A percentile compares a stretch with the other conserved stretches of the same genome.
phyloP scores from a whole-genome alignment of 2,329 filamentous ascomycete species.

The Blumeriella jaapii region DNA sequence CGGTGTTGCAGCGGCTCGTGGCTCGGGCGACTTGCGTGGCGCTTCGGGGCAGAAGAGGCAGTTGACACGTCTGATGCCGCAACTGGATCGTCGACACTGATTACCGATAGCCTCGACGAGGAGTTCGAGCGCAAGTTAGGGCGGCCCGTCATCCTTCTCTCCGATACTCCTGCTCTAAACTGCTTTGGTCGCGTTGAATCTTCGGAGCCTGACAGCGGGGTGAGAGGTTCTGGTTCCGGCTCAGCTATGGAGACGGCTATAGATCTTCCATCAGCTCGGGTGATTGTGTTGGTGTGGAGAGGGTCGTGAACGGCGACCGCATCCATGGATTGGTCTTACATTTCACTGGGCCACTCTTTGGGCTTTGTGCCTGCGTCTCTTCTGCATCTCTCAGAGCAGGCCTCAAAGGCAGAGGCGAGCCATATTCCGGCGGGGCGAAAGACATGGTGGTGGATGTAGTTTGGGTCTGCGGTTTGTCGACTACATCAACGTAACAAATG shows the following conservation, averaged over 20 bases:
- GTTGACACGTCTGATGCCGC: constrained; percentile 8
- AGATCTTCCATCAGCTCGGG: constrained; percentile 4
- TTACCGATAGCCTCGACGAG: constrained; percentile 17
- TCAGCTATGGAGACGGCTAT: constrained; percentile 26
- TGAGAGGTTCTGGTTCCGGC: constrained; percentile 20
- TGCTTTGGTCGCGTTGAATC: constrained; percentile 20
- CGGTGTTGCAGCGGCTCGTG: constrained; percentile 9
- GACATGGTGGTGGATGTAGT: constrained; percentile 8
- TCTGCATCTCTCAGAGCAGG: constrained; percentile 18
- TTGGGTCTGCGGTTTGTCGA: too few relatives aligned
- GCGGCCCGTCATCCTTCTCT: constrained; percentile 21
- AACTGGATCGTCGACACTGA: constrained; percentile 19
- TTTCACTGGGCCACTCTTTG: constrained; percentile 21
- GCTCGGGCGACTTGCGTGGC: constrained; percentile 11
- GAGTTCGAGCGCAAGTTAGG: constrained; percentile 14
- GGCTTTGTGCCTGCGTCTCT: constrained; percentile 17
- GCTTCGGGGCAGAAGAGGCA: constrained; percentile 5
- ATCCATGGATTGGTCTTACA: constrained; percentile 12
- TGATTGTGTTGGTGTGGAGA: not conserved
- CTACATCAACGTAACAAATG: too few relatives aligned
- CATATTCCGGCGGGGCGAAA: constrained; percentile 9
- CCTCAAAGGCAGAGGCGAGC: constrained; percentile 13
- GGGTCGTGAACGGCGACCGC: not conserved
- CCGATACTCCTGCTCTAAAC: constrained; percentile 16
- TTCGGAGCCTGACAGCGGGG: constrained; percentile 10